phyloP scores from a whole-genome alignment of 139 green algal species.

The Chlamydomonas sphaeroides region DNA sequence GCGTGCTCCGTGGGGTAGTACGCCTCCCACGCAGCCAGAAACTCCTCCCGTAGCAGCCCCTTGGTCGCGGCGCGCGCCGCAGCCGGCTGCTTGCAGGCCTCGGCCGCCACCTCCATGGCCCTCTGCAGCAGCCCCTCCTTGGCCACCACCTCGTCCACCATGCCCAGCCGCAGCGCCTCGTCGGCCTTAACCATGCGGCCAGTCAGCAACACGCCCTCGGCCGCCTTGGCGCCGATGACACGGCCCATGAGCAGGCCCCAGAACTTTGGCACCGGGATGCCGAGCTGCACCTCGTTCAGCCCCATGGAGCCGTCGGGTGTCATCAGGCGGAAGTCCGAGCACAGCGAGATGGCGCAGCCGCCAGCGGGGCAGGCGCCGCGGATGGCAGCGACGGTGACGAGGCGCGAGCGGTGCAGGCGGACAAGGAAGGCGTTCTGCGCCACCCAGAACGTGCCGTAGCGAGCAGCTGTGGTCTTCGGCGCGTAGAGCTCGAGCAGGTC shows the following conservation, averaged over 20 bases:
- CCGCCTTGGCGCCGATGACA: slow-evolving; percentile 60
- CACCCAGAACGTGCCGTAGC: slow-evolving; percentile 84
- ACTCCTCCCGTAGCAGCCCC: slow-evolving; percentile 59
- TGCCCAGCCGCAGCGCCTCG: slow-evolving; percentile 66
- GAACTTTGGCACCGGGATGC: slow-evolving; percentile 90
- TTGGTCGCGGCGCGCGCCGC: slow-evolving; percentile 70
- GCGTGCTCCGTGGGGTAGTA: slow-evolving; percentile 68
- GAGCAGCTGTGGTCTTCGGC: slow-evolving; percentile 65
- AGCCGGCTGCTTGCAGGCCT: slow-evolving; percentile 54
- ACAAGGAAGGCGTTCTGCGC: slow-evolving; percentile 80
- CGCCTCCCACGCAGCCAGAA: slow-evolving; percentile 66
- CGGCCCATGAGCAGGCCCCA: slow-evolving; percentile 81
- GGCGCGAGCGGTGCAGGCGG: slow-evolving; percentile 67
- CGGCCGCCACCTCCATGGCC: slow-evolving; percentile 60
- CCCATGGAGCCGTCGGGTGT: slow-evolving; percentile 75
- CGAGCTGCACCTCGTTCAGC: slow-evolving; percentile 81
- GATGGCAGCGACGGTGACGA: slow-evolving; percentile 88
- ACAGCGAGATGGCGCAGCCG: slow-evolving; percentile 88
- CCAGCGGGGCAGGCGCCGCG: slow-evolving; percentile 91
- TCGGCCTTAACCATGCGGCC: slow-evolving; percentile 42
- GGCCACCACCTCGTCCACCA: slow-evolving; percentile 80
- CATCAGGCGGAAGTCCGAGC: slow-evolving; percentile 90
- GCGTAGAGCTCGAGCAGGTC: slow-evolving; percentile 86
- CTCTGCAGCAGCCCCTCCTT: slow-evolving; percentile 60
- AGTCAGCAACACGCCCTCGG: slow-evolving; percentile 70